Evolutionary conservation across 2,329 filamentous ascomycete species (phyloP).

Genomic region (Fusarium chuoi): DNA sequence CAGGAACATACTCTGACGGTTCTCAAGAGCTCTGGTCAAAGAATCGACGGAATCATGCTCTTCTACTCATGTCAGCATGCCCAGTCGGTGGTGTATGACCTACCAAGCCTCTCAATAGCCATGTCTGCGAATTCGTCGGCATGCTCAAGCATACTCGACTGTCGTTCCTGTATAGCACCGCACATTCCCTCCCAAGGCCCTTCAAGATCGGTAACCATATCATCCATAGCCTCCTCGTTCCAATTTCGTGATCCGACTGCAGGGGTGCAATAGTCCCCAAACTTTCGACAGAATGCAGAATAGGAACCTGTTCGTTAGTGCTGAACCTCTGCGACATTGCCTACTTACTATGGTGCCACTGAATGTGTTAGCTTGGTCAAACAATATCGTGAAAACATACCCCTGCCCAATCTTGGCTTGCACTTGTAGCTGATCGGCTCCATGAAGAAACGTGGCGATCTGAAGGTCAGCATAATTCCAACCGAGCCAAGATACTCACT

Average conservation of each 20-base stretch:
- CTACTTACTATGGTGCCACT: conserved; percentile 45
- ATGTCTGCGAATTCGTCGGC: neutral
- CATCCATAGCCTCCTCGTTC: conserved; percentile 56
- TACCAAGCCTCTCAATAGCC: conserved; percentile 32
- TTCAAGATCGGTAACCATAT: conserved; percentile 50
- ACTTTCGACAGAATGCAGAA: conserved; percentile 55
- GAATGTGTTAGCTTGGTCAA: conserved; percentile 3
- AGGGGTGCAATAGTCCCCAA: conserved; percentile 50
- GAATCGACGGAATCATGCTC: neutral
- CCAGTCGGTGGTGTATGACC: neutral
- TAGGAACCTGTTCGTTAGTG: conserved; percentile 46
- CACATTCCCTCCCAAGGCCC: conserved; percentile 47
- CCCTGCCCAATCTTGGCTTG: conserved; percentile 46
- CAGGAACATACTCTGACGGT: conserved; percentile 43
- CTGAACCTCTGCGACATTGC: neutral
- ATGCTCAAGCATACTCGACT: neutral
- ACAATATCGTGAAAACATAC: conserved; percentile 44
- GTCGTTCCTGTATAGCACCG: neutral
- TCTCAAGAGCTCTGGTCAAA: conserved; percentile 43
- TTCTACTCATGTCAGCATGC: neutral
- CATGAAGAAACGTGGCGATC: conserved; percentile 6
- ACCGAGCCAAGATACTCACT: neutral
- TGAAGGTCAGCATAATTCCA: accelerated
- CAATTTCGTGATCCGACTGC: conserved; percentile 49
- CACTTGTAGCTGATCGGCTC: conserved; percentile 39